Evolutionary conservation across 192 early-diverging fungal genomes (phyloP).

Genomic region (Coemansia sp.): DNA sequence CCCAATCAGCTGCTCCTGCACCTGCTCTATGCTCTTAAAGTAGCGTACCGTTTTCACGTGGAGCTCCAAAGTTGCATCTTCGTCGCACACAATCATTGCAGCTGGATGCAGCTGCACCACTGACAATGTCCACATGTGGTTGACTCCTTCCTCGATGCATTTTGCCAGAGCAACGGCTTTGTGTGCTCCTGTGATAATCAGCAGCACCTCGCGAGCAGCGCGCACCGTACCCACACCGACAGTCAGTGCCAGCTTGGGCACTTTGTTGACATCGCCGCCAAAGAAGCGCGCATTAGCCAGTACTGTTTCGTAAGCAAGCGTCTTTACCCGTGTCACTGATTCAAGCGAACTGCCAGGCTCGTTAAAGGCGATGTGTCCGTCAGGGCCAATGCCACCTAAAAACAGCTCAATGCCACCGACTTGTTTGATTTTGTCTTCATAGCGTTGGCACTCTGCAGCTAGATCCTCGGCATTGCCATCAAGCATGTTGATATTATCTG

Average conservation of each 20-base stretch:
- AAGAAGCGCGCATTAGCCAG: constrained; percentile 85
- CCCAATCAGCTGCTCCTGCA: constrained; percentile 72
- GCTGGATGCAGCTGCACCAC: constrained; percentile 79
- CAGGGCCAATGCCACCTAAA: constrained; percentile 82
- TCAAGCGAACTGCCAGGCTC: constrained; percentile 82
- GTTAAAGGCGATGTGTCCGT: constrained; percentile 90
- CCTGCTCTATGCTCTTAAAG: constrained; percentile 86
- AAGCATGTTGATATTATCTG: constrained; percentile 77
- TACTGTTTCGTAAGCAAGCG: constrained; percentile 85
- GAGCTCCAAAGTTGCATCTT: constrained; percentile 83
- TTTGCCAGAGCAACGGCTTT: constrained; percentile 82
- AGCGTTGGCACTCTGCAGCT: constrained; percentile 75
- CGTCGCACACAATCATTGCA: constrained; percentile 83
- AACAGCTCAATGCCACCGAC: constrained; percentile 85
- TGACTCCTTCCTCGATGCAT: constrained; percentile 80
- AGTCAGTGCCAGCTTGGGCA: constrained; percentile 86
- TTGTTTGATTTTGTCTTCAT: constrained; percentile 72
- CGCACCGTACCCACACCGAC: constrained; percentile 87
- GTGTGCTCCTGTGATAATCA: constrained; percentile 85
- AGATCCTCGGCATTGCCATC: constrained; percentile 80
- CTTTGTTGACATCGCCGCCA: constrained; percentile 78
- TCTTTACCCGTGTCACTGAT: constrained; percentile 81
- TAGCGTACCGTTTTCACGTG: constrained; percentile 89
- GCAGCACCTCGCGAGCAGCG: constrained; percentile 78
- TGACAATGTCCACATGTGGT: constrained; percentile 90